Evolutionary conservation across 768 basidiomycete genomes (phyloP), one percentile per base, ranked within the genome.

Genomic region (Hygrocybe coccinea): DNA sequence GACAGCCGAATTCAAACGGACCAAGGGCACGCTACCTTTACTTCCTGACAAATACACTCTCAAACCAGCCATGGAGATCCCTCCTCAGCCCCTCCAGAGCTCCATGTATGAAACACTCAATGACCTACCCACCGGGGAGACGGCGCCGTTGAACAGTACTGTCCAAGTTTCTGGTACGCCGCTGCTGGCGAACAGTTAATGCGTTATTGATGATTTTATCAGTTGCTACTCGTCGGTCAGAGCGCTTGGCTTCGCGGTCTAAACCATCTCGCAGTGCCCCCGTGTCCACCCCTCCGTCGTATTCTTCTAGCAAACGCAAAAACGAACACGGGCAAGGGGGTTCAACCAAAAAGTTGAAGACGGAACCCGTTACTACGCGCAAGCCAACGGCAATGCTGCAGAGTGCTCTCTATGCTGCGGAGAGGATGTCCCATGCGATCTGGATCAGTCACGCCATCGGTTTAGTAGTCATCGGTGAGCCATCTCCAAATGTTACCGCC

Each of bases 371-470:
- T 29, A 9, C 7, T 2, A 5, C 33, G 3, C 17, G 17, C 38
- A 52, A 33, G 24, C 15, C 24, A 11, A 35, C 37, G 11, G n/a
- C 51, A 29, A 41, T 52, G 37, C 22, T 52, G 22, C 51, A 57
- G 36, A 48, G 50, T 53, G 56, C 56, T 15, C 33, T 43, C 10
- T 46, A 57, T 47, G 56, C 51, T 33, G 33, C 51, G 9, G 51
- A 57, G 34, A 52, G 33, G 51, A 22, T 57, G 46, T 57, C 56
- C 24, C 39, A 36, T 39, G 41, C 29, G 8, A 24, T 47, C 2
- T 33, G 43, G 39, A 46, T 57, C 22, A 51, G 36, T 41, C 56
- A 57, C 36, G 44, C 50, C 6, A 57, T 57, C 39, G 52, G 52
- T 34, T n/a, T 57, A 15, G 44, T 57, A 17, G 21, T 52, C 41